These are phyloP conservation scores for Cordyceps militaris DNA, from an alignment of 2,329 filamentous ascomycete genomes.

Conservation along the genomic window DNA sequence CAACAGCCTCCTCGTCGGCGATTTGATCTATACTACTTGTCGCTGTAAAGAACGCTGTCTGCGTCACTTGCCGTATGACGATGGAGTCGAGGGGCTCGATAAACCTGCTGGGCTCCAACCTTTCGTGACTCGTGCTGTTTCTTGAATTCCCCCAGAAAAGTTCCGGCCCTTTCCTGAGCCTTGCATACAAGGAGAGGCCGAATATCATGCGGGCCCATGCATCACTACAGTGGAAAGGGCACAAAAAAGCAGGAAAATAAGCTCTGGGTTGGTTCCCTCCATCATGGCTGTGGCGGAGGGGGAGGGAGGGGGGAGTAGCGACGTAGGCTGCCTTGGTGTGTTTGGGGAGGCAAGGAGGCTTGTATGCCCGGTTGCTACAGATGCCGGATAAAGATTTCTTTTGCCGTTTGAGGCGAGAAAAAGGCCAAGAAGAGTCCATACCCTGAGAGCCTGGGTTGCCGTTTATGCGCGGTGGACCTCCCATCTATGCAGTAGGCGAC, in stretches of 20 bases:
- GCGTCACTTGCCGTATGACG: neutral
- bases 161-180: neutral
- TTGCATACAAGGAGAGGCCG: neutral
- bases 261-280: neutral
- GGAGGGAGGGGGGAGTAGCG: neutral
- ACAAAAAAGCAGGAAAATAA: neutral
- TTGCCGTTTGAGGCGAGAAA: neutral
- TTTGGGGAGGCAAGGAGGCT: constrained; percentile 3
- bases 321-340: neutral
- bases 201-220: neutral
- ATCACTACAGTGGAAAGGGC: neutral
- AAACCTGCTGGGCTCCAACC: neutral
- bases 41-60: no score
- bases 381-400: neutral
- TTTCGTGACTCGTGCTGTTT: constrained; percentile 7
- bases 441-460: constrained; percentile 5
- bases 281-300: neutral
- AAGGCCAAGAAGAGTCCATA: neutral
- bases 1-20: no score
- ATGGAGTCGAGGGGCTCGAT: neutral
- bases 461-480: constrained; percentile 8
- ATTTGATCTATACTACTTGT: neutral
- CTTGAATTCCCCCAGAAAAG: neutral
- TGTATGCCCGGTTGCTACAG: neutral
- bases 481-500: neutral